These are phyloP conservation scores for Pouteria campechiana DNA, from an alignment of 179 eudicot species.

Conservation along the genomic window DNA sequence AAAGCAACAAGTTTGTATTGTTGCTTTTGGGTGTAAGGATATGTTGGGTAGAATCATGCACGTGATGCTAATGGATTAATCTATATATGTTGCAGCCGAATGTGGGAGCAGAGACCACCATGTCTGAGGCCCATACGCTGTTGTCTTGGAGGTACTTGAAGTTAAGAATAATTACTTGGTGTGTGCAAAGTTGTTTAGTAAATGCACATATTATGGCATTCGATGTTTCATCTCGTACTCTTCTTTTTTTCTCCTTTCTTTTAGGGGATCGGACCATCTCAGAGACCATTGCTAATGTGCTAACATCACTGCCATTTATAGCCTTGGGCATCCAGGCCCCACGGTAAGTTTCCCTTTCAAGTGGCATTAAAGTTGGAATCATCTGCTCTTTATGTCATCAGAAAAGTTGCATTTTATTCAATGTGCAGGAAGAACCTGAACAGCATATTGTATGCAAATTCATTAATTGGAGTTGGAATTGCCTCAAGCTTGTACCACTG, in stretches of 20 bases:
- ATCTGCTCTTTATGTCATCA: not conserved
- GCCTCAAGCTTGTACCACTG: constrained; percentile 87
- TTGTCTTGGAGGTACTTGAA: constrained; percentile 29
- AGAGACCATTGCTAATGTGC: constrained; percentile 79
- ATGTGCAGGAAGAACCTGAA: constrained; percentile 68
- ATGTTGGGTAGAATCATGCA: too few species aligned
- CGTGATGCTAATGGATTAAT: too few species aligned
- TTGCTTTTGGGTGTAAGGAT: too few species aligned
- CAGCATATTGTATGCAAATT: constrained; percentile 82
- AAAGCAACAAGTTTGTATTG: too few species aligned
- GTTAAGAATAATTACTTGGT: not conserved
- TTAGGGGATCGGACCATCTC: constrained; percentile 59
- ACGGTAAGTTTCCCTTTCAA: constrained; percentile 29
- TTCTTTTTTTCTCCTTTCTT: not conserved
- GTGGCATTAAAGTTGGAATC: not conserved
- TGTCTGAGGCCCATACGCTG: constrained; percentile 67
- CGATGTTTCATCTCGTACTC: not conserved
- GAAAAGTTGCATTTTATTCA: constrained; percentile 1
- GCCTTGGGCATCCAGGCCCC: constrained; percentile 84
- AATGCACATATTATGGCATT: not conserved
- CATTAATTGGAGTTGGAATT: constrained; percentile 90
- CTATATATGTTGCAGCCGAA: constrained; percentile 38
- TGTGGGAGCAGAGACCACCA: constrained; percentile 72
- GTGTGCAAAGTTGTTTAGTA: not conserved
- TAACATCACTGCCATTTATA: constrained; percentile 91